phyloP scores from a whole-genome alignment of 129 eudicot genomes.

The Flaveria linearis region DNA sequence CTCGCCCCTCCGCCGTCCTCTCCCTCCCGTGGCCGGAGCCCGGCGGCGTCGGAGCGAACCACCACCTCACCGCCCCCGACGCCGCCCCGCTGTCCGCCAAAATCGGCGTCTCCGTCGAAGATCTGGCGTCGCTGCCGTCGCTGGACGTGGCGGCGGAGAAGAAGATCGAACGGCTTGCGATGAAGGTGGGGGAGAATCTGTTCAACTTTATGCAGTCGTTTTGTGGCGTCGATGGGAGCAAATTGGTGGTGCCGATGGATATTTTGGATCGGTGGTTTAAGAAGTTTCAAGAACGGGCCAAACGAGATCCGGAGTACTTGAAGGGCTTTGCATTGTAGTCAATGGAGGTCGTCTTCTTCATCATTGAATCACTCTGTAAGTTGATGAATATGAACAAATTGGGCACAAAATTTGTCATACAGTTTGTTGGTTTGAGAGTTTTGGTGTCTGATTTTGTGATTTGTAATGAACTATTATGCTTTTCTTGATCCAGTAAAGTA shows the following conservation, averaged over 20 bases:
- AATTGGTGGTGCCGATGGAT: constrained; percentile 90
- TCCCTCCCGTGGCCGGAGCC: constrained; percentile 92
- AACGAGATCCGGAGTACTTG: constrained; percentile 90
- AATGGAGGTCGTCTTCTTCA: not conserved
- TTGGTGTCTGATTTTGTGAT: not conserved
- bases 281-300: constrained; percentile 92
- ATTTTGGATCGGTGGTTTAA: constrained; percentile 97
- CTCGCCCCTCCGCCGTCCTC: constrained; percentile 82
- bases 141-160: constrained; percentile 85
- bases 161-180: constrained; percentile 75
- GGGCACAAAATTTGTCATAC: not conserved
- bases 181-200: constrained; percentile 93
- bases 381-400: not conserved
- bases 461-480: not conserved
- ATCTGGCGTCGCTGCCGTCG: constrained; percentile 62
- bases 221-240: constrained; percentile 93
- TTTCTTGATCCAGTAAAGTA: no score
- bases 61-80: constrained; percentile 55
- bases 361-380: not conserved
- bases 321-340: constrained; percentile 77
- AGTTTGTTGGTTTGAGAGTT: not conserved
- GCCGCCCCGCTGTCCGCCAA: constrained; percentile 70
- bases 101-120: constrained; percentile 85
- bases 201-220: constrained; percentile 98
- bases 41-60: constrained; percentile 24